phyloP scores from a whole-genome alignment of 805 yeast genomes.

The Torulaspora indica region DNA sequence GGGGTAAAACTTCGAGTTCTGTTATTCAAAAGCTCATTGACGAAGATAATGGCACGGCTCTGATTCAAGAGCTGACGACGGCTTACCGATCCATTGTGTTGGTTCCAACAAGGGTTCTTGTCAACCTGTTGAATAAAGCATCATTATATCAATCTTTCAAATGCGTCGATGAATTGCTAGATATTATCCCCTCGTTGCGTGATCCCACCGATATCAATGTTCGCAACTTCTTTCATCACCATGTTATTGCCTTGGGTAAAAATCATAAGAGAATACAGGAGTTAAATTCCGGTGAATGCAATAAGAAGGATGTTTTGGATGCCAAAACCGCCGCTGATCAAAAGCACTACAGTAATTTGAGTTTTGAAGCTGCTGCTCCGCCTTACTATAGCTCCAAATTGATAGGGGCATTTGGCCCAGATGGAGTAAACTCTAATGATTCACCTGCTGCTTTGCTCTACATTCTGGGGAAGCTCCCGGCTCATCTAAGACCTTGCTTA shows the following conservation, averaged over 20 bases:
- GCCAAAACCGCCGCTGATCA: neutral
- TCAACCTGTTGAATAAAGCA: slow-evolving; percentile 62
- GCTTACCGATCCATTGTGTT: slow-evolving; percentile 44
- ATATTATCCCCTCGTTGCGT: slow-evolving; percentile 46
- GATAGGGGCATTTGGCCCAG: slow-evolving; percentile 54
- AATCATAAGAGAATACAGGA: slow-evolving; percentile 38
- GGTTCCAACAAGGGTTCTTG: slow-evolving; percentile 50
- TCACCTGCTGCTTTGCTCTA: slow-evolving; percentile 55
- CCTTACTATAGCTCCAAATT: slow-evolving; percentile 47
- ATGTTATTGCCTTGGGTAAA: slow-evolving; percentile 73
- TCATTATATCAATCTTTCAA: slow-evolving; percentile 50
- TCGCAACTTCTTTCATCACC: slow-evolving; percentile 81
- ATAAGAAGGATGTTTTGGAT: no score
- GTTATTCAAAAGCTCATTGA: slow-evolving; percentile 25
- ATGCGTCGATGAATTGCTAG: slow-evolving; percentile 56
- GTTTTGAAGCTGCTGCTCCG: slow-evolving; percentile 45
- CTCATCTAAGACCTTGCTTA: slow-evolving; percentile 50
- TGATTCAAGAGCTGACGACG: slow-evolving; percentile 41
- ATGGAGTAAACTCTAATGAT: slow-evolving; percentile 57
- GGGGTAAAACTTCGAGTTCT: neutral
- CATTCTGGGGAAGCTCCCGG: slow-evolving; percentile 53
- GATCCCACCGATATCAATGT: slow-evolving; percentile 74
- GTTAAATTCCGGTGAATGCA: neutral
- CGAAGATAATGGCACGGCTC: slow-evolving; percentile 42
- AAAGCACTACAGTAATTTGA: slow-evolving; percentile 6